Conservation (phyloP, 441 rosid species). For the Manihot esculenta region DNA sequence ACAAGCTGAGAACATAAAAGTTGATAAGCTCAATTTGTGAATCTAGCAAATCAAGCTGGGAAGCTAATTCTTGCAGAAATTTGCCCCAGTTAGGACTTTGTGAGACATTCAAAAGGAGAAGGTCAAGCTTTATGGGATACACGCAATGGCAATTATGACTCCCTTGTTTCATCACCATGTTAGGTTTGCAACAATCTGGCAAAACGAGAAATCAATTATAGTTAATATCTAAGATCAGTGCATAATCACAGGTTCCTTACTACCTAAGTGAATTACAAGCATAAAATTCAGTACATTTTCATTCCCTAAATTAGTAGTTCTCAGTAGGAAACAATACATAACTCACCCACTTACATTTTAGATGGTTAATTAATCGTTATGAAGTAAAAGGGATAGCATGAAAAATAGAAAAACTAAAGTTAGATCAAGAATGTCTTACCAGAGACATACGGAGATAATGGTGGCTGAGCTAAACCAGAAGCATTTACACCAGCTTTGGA, state of each 20-base stretch:
- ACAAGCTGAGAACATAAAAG: constrained; percentile 65
- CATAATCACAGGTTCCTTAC: constrained; percentile 1
- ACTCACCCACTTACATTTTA: background rate
- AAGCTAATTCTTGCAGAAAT: constrained; percentile 68
- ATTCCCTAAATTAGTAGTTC: constrained; percentile 1
- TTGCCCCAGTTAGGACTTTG: constrained; percentile 60
- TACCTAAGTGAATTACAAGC: background rate
- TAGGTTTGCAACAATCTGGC: constrained; percentile 80
- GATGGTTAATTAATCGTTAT: background rate
- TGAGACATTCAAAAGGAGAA: constrained; percentile 84
- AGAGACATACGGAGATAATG: constrained; percentile 66
- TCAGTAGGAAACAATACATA: background rate
- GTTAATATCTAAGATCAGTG: constrained; percentile 20
- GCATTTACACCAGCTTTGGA: constrained; percentile 48
- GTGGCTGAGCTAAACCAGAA: constrained; percentile 68
- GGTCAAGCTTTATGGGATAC: constrained; percentile 92
- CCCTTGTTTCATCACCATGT: constrained; percentile 73
- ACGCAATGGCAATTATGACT: constrained; percentile 80
- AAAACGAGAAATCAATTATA: constrained; percentile 25
- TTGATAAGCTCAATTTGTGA: constrained; percentile 80
- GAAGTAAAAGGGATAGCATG: constrained; percentile 4
- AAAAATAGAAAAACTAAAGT: background rate
- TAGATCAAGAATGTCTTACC: constrained; percentile 39
- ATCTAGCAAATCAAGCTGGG: constrained; percentile 69
- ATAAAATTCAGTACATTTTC: background rate